Evolutionary conservation across 305 asterid genomes (phyloP).

Genomic region (Fraxinus xanthoxyloides): DNA sequence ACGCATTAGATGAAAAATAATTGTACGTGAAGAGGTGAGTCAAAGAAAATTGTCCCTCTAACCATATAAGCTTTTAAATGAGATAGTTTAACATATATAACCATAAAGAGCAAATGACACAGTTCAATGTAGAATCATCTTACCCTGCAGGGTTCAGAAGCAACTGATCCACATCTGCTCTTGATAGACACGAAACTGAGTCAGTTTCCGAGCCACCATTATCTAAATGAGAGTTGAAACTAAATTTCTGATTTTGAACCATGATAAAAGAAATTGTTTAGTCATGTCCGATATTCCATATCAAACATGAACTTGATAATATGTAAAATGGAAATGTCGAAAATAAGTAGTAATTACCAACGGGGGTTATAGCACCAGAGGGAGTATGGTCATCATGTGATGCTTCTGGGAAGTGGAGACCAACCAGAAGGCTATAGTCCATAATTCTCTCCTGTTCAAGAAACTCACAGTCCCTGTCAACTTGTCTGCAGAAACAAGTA

Average conservation of each 20-base stretch:
- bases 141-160: constrained; percentile 69
- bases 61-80: not conserved
- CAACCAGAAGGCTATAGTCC: constrained; percentile 93
- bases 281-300: not conserved
- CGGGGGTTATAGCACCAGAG: constrained; percentile 43
- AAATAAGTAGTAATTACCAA: constrained; percentile 39
- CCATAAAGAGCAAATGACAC: not conserved
- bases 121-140: constrained; percentile 7
- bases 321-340: not conserved
- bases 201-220: constrained; percentile 52
- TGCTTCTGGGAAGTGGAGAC: constrained; percentile 74
- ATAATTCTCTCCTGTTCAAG: constrained; percentile 90
- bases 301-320: not conserved
- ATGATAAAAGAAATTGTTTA: not conserved
- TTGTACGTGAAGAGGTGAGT: not conserved
- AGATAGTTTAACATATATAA: not conserved
- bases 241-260: not conserved
- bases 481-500: constrained; percentile 56
- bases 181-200: constrained; percentile 54
- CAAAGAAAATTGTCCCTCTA: not conserved
- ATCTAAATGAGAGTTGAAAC: constrained; percentile 29
- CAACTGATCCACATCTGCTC: constrained; percentile 65
- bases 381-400: constrained; percentile 45
- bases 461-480: constrained; percentile 80
- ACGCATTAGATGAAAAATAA: not conserved